These are phyloP conservation scores for Filobasidium wieringae DNA, from an alignment of 768 basidiomycete species.

Conservation along the genomic window DNA sequence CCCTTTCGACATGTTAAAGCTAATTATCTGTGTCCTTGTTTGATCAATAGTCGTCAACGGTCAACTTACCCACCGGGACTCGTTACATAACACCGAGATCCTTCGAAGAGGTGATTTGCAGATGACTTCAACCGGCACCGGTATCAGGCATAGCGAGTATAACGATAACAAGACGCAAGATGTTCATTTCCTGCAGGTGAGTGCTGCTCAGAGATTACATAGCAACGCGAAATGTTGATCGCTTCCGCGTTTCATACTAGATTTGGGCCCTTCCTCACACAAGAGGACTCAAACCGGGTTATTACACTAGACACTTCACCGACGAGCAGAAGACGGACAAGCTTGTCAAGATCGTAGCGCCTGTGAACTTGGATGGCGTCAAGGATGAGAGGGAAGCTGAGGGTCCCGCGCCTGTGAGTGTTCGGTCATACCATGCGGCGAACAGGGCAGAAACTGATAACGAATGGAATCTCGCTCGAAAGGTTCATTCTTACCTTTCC, in stretches of 20 bases:
- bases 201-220: too few species aligned
- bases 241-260: too few species aligned
- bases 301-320: slow-evolving; percentile 72
- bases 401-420: slow-evolving; percentile 63
- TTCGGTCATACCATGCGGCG: background rate
- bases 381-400: slow-evolving; percentile 50
- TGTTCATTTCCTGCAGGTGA: slow-evolving; percentile 56
- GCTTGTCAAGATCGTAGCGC: slow-evolving; percentile 65
- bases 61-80: slow-evolving; percentile 54
- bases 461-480: background rate
- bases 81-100: slow-evolving; percentile 80
- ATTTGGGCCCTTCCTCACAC: slow-evolving; percentile 55
- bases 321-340: slow-evolving; percentile 70
- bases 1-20: background rate
- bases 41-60: slow-evolving; percentile 33
- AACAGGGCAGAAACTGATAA: background rate
- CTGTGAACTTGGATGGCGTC: slow-evolving; percentile 52
- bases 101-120: slow-evolving; percentile 81
- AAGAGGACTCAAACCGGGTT: slow-evolving; percentile 53
- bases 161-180: slow-evolving; percentile 41
- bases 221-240: too few species aligned
- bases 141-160: slow-evolving; percentile 69
- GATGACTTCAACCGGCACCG: slow-evolving; percentile 82
- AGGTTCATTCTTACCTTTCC: slow-evolving; percentile 31
- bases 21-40: background rate